Conservation (phyloP, 2,329 filamentous ascomycete species). For the Cladophialophora bantiana region DNA sequence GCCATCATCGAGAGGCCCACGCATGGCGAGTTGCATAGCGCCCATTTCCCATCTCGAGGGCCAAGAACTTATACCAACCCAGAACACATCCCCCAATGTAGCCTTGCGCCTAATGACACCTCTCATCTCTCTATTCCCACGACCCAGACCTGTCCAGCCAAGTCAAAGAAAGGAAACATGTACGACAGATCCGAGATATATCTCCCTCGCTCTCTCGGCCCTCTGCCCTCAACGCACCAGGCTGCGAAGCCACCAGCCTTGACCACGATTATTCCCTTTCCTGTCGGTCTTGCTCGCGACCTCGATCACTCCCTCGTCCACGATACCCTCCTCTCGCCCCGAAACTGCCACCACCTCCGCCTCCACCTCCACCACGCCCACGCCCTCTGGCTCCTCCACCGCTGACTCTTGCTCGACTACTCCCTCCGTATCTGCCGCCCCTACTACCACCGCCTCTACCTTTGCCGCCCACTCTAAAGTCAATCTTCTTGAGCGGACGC, state of each 20-base stretch:
- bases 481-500: conserved; percentile 69
- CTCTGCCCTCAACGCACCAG: no score
- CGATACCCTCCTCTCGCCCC: conserved; percentile 32
- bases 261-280: conserved; percentile 33
- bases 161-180: background rate
- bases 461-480: conserved; percentile 64
- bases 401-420: conserved; percentile 32
- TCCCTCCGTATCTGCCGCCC: conserved; percentile 38
- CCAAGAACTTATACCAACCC: background rate
- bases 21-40: no score
- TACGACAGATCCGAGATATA: background rate
- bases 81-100: background rate
- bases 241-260: conserved; percentile 11
- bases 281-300: conserved; percentile 28
- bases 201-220: background rate
- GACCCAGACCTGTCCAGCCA: no score
- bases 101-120: background rate
- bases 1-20: no score
- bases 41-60: no score
- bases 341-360: conserved; percentile 28
- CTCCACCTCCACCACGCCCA: conserved; percentile 31
- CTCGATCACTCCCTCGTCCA: conserved; percentile 32
- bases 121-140: background rate
- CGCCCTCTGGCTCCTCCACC: conserved; percentile 32
- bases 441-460: conserved; percentile 48